Percentiles rank a stretch among this genome's conserved stretches.
Evolutionary conservation across 129 eudicot species (phyloP).

Genomic region (Sambucus nigra): DNA sequence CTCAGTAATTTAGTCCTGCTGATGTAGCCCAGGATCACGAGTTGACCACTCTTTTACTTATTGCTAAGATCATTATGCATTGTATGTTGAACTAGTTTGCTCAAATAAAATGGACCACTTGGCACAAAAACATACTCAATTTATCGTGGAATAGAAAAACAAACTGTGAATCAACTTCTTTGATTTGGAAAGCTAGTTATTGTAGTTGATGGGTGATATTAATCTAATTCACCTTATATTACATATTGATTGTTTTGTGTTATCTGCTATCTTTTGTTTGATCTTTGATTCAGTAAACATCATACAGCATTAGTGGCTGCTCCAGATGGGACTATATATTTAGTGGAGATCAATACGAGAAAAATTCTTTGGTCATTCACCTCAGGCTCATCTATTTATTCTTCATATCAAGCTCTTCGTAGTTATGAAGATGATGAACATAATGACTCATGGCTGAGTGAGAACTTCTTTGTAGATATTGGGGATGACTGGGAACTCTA

Average conservation of each 20-base stretch:
- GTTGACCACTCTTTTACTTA: not conserved
- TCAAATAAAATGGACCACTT: not conserved
- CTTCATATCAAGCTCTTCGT: conserved; percentile 56
- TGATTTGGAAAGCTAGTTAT: not conserved
- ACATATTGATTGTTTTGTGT: conserved; percentile 12
- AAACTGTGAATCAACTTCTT: not conserved
- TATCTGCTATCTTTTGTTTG: conserved; percentile 8
- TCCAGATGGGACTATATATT: conserved; percentile 76
- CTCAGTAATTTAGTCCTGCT: too few species aligned
- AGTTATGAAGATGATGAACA: conserved; percentile 36
- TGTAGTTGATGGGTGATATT: conserved; percentile 1
- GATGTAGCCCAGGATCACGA: not conserved
- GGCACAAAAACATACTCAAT: not conserved
- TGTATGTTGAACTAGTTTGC: not conserved
- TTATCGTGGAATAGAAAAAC: not conserved
- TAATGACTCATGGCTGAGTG: conserved; percentile 29
- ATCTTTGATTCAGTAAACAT: conserved; percentile 40
- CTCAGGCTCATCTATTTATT: conserved; percentile 68
- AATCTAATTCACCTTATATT: conserved; percentile 1
- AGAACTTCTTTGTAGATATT: conserved; percentile 49
- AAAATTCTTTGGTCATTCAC: conserved; percentile 57
- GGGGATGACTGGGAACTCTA: conserved; percentile 92
- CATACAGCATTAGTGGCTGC: conserved; percentile 63
- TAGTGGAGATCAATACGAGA: conserved; percentile 49
- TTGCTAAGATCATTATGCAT: not conserved